phyloP scores from a whole-genome alignment of 2,329 filamentous ascomycete species.

The Fusarium sulawesiense region DNA sequence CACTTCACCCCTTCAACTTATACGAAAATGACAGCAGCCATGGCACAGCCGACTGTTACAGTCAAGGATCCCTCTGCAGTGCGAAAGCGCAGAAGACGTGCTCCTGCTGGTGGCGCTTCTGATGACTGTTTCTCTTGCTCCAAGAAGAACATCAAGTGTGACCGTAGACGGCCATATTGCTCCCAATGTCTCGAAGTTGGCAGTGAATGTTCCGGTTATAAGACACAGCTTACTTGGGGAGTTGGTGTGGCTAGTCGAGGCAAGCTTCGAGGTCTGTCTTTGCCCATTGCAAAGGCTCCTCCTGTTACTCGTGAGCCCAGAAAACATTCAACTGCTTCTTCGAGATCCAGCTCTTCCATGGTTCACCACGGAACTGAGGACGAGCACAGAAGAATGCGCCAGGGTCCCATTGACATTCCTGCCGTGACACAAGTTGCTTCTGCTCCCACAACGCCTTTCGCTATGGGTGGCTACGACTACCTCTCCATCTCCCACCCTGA shows the following conservation, averaged over 20 bases:
- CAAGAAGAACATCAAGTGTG: constrained; percentile 86
- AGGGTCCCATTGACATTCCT: constrained; percentile 53
- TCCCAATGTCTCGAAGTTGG: constrained; percentile 92
- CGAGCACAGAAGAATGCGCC: constrained; percentile 47
- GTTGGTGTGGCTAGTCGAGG: constrained; percentile 95
- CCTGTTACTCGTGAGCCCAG: constrained; percentile 64
- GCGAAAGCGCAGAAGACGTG: constrained; percentile 84
- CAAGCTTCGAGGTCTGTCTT: constrained; percentile 88
- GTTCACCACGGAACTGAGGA: constrained; percentile 48
- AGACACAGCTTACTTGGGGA: constrained; percentile 96
- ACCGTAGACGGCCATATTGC: constrained; percentile 92
- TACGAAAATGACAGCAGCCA: constrained; percentile 61
- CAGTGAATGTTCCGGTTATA: constrained; percentile 95
- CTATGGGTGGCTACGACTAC: constrained; percentile 58
- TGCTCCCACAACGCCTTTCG: constrained; percentile 57
- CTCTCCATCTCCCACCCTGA: constrained; percentile 63
- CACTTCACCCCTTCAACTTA: constrained; percentile 8
- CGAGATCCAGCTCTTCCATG: constrained; percentile 59
- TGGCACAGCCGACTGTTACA: constrained; percentile 57
- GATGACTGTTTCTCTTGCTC: constrained; percentile 96
- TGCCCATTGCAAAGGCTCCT: constrained; percentile 73
- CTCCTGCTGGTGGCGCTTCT: constrained; percentile 86
- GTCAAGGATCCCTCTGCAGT: constrained; percentile 64
- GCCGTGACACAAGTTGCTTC: constrained; percentile 52
- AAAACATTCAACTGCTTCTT: constrained; percentile 57